Evolutionary conservation across 2,329 filamentous ascomycete species (phyloP).

Genomic region (Diaporthe sp.): DNA sequence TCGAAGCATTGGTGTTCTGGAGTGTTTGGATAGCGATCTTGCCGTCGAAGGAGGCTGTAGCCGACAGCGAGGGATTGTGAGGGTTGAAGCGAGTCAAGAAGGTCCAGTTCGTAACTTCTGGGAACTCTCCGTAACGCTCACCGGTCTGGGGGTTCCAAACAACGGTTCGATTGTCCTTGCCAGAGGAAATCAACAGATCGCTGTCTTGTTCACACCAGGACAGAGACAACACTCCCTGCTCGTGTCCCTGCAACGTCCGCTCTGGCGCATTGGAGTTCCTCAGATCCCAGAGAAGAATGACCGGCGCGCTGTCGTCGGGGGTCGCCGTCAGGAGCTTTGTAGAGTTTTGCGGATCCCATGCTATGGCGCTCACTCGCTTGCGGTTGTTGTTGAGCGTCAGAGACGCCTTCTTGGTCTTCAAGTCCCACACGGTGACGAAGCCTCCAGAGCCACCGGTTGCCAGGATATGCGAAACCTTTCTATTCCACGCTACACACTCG

Average conservation of each 20-base stretch:
- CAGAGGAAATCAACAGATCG: slow-evolving; percentile 89
- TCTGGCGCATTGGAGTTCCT: slow-evolving; percentile 97
- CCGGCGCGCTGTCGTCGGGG: slow-evolving; percentile 86
- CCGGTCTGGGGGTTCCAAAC: slow-evolving; percentile 97
- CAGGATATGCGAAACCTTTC: slow-evolving; percentile 95
- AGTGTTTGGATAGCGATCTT: slow-evolving; percentile 95
- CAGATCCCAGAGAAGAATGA: slow-evolving; percentile 94
- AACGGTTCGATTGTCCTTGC: slow-evolving; percentile 95
- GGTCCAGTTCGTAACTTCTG: slow-evolving; percentile 99
- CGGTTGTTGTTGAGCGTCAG: slow-evolving; percentile 95
- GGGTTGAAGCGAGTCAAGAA: slow-evolving; percentile 97
- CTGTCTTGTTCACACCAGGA: slow-evolving; percentile 96
- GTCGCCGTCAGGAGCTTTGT: slow-evolving; percentile 96
- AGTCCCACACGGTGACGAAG: slow-evolving; percentile 98
- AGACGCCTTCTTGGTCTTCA: slow-evolving; percentile 98
- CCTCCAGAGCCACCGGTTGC: slow-evolving; percentile 93
- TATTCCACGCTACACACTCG: slow-evolving; percentile 98
- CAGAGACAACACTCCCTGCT: slow-evolving; percentile 91
- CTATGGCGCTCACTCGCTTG: slow-evolving; percentile 94
- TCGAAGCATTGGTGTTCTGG: slow-evolving; percentile 88
- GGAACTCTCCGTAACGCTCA: slow-evolving; percentile 89
- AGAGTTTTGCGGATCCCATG: slow-evolving; percentile 96
- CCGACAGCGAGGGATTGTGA: slow-evolving; percentile 89
- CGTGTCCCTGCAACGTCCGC: slow-evolving; percentile 88
- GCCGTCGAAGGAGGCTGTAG: slow-evolving; percentile 96